Base-by-base conservation (phyloP, 805 yeast species). In the Yamadazyma phyllophila region DNA sequence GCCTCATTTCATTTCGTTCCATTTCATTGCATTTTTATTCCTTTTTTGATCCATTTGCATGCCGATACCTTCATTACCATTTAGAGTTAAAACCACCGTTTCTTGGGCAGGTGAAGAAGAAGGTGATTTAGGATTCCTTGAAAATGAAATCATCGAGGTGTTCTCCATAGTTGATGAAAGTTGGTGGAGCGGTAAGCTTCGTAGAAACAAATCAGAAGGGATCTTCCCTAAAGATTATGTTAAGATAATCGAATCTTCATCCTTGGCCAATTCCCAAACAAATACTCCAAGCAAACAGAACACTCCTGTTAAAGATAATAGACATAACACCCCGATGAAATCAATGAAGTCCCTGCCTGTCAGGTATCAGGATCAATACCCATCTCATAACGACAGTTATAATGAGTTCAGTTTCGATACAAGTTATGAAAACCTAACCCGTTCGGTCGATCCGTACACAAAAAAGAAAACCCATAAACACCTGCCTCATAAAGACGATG, bases 61-160 rank as follows among this genome's bases (percentile, higher is more conserved):
- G 55, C 49, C 55, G 13, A 44, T 57, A 41, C 77, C 77, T 27
- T 66, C 68, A 26, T 69, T 78, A 13, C 95, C 95, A 3, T 88
- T 88, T 63, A 75, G 76, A 59, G 96, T 85, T 27, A 80, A 79
- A 59, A 94, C 99, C 8, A 78, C 78, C 33, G 92, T 87, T 60
- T 88, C 96, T 17, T 91, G 97, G 97, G 83, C 97, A 15, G 98
- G 97, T 12, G 90, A 89, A 58, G 81, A 86, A 57, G 87, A 83
- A 45, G 85, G 87, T 38, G 97, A 94, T 60, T 73, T 94, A 36
- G 98, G 98, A 0, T 94, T 94, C 61, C 77, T 91, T 15, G 98
- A 94, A 66, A 96, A 95, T 41, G 98, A 94, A 60, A 70, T 88
- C 41, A 88, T 94, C 55, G 96, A 89, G 51, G 96, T 94, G 4